Evolutionary conservation across 2,329 filamentous ascomycete species (phyloP).

Genomic region (Zymoseptoria passerinii): DNA sequence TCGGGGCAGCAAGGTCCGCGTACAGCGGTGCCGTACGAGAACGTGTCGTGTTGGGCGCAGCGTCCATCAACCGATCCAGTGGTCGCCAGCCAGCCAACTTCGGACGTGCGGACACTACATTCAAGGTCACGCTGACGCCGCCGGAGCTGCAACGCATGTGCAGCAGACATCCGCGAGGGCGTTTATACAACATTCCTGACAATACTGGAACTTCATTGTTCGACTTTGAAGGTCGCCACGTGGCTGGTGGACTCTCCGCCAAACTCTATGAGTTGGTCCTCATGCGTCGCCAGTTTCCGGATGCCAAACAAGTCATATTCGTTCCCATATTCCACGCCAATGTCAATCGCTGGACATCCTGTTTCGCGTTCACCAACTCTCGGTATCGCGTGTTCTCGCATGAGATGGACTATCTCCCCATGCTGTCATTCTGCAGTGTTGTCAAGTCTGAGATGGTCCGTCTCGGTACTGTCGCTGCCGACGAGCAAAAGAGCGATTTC

Average conservation of each 20-base stretch:
- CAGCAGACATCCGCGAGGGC: constrained; percentile 15
- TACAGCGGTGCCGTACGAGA: constrained; percentile 13
- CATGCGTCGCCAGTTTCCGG: constrained; percentile 33
- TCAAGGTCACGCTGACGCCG: constrained; percentile 12
- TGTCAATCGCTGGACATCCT: constrained; percentile 20
- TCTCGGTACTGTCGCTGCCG: constrained; percentile 30
- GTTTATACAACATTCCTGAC: constrained; percentile 16
- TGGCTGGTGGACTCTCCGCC: constrained; percentile 11
- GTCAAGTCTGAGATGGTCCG: constrained; percentile 33
- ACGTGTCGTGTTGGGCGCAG: constrained; percentile 14
- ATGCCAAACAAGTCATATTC: constrained; percentile 41
- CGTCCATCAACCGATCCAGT: constrained; percentile 9
- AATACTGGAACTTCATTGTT: constrained; percentile 12
- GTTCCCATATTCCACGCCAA: constrained; percentile 44
- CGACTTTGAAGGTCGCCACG: constrained; percentile 14
- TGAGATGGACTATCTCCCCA: constrained; percentile 31
- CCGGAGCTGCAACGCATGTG: constrained; percentile 16
- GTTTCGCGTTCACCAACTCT: constrained; percentile 38
- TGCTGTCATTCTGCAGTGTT: constrained; percentile 32
- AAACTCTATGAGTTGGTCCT: constrained; percentile 17
- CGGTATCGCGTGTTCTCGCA: constrained; percentile 31
- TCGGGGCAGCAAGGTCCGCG: constrained; percentile 1
- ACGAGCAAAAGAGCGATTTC: constrained; percentile 40
- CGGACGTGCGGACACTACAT: constrained; percentile 16
- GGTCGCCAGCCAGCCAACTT: constrained; percentile 8